A percentile compares a stretch with the other conserved stretches of the same genome.
Conservation (phyloP, 2,329 filamentous ascomycete species). For the Neofusicoccum sp. region DNA sequence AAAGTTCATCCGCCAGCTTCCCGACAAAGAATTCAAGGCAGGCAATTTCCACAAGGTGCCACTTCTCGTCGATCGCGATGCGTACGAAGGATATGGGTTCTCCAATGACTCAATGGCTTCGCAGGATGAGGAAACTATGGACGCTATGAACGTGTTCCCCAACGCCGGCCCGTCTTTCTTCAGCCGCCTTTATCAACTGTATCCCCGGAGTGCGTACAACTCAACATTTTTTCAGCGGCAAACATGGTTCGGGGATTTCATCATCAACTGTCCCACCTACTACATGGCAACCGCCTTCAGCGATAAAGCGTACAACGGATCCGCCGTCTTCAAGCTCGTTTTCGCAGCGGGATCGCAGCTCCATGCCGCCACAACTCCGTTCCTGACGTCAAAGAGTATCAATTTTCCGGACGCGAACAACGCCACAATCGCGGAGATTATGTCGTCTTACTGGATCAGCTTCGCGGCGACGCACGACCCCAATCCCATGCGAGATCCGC, state of each 20-base stretch:
- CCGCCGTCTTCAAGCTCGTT: slow-evolving; percentile 33
- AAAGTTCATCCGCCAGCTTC: slow-evolving; percentile 37
- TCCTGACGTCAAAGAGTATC: neutral
- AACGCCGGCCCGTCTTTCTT: slow-evolving; percentile 37
- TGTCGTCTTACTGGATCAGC: slow-evolving; percentile 35
- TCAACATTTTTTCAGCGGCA: slow-evolving; percentile 38
- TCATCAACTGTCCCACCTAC: slow-evolving; percentile 42
- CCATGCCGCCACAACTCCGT: slow-evolving; percentile 29
- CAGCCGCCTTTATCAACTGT: slow-evolving; percentile 42
- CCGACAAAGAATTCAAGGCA: slow-evolving; percentile 31
- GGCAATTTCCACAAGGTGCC: slow-evolving; percentile 38
- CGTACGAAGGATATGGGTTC: slow-evolving; percentile 41
- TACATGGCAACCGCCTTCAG: slow-evolving; percentile 39
- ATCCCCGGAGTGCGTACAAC: slow-evolving; percentile 33
- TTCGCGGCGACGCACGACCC: slow-evolving; percentile 36
- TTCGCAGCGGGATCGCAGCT: slow-evolving; percentile 36
- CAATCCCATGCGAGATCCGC: slow-evolving; percentile 28
- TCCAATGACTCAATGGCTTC: slow-evolving; percentile 30
- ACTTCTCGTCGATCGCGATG: slow-evolving; percentile 35
- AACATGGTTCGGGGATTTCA: slow-evolving; percentile 44
- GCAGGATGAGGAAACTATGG: slow-evolving; percentile 27
- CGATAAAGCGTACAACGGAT: neutral
- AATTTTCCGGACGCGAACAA: slow-evolving; percentile 24
- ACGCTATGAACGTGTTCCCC: slow-evolving; percentile 34
- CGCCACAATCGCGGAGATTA: slow-evolving; percentile 31